phyloP scores from a whole-genome alignment of 2,329 filamentous ascomycete species.

The Fusarium algeriense region DNA sequence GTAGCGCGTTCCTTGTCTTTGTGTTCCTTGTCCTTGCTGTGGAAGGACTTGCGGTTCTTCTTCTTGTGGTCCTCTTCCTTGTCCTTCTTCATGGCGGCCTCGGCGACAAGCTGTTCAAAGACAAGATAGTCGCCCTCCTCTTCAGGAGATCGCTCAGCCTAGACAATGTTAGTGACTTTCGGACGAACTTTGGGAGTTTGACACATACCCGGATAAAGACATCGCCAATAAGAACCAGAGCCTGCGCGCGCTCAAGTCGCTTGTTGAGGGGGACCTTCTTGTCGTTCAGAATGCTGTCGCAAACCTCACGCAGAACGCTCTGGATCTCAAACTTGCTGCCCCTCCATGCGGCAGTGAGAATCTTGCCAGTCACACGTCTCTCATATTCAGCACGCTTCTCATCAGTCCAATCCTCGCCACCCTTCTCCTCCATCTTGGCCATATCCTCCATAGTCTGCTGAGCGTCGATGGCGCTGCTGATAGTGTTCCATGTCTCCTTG shows the following conservation, averaged over 20 bases:
- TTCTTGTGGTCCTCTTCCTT: conserved; percentile 70
- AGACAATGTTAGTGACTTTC: conserved; percentile 16
- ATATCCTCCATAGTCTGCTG: conserved; percentile 99
- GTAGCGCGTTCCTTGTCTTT: conserved; percentile 32
- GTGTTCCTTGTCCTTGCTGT: conserved; percentile 19
- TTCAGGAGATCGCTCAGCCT: conserved; percentile 91
- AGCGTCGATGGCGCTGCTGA: conserved; percentile 94
- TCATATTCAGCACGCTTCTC: conserved; percentile 97
- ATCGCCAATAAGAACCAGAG: conserved; percentile 87
- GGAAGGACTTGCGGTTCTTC: conserved; percentile 62
- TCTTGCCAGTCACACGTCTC: conserved; percentile 96
- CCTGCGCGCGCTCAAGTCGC: conserved; percentile 90
- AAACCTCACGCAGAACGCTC: conserved; percentile 93
- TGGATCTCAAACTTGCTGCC: conserved; percentile 99
- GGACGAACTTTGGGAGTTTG: background rate
- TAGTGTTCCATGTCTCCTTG: conserved; percentile 99
- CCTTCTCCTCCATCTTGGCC: conserved; percentile 93
- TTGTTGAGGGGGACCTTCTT: conserved; percentile 85
- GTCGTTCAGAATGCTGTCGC: conserved; percentile 85
- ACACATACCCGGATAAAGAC: conserved; percentile 83
- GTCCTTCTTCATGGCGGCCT: conserved; percentile 95
- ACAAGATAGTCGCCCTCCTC: conserved; percentile 99
- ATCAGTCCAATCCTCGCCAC: conserved; percentile 97
- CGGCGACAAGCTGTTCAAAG: conserved; percentile 97
- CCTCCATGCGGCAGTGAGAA: conserved; percentile 94